Evolutionary conservation across 2,329 filamentous ascomycete genomes (phyloP).

Genomic region (Phialophora expanda): DNA sequence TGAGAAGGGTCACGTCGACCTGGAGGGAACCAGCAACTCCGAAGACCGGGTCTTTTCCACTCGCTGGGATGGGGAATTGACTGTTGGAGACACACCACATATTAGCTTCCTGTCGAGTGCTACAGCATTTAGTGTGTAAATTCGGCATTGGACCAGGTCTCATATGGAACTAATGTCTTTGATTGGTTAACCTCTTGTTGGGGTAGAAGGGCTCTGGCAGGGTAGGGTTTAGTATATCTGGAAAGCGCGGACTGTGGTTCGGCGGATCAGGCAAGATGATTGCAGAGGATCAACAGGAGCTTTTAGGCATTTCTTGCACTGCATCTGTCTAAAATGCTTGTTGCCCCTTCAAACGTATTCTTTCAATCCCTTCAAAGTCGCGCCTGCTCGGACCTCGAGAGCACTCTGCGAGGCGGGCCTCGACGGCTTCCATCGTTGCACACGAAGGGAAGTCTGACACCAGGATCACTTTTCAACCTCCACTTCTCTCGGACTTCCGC

Average conservation of each 20-base stretch:
- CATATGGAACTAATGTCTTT: neutral
- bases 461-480: conserved; percentile 42
- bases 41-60: neutral
- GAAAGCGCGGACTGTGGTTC: neutral
- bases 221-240: neutral
- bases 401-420: conserved; percentile 40
- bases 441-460: conserved; percentile 32
- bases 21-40: neutral
- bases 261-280: neutral
- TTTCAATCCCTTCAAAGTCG: neutral
- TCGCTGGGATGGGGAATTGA: neutral
- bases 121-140: neutral
- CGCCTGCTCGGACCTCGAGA: conserved; percentile 17
- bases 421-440: conserved; percentile 44
- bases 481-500: conserved; percentile 67
- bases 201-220: neutral
- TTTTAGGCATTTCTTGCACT: neutral
- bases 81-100: neutral
- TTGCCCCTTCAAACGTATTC: neutral
- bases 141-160: neutral
- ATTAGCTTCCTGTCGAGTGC: neutral
- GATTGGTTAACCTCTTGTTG: neutral
- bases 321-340: too few relatives aligned
- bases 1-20: neutral
- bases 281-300: neutral